These are phyloP conservation scores for Umbelopsis sp. DNA, from an alignment of 192 early-diverging fungal genomes.

Conservation along the genomic window DNA sequence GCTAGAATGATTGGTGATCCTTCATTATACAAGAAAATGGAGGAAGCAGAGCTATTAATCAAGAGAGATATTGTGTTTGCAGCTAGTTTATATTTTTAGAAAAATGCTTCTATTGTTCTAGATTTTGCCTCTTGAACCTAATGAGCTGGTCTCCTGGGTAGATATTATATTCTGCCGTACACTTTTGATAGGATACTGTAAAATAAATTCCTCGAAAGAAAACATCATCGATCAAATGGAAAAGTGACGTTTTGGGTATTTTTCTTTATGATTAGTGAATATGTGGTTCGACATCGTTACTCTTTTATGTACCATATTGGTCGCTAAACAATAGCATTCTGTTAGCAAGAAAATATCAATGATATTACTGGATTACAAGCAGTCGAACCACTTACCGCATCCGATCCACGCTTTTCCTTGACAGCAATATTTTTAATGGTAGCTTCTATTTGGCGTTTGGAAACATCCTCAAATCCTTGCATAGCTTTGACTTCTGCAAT, in stretches of 20 bases:
- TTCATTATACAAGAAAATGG: slow-evolving; percentile 88
- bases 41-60: slow-evolving; percentile 82
- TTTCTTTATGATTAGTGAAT: neutral
- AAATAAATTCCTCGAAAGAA: neutral
- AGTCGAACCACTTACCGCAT: slow-evolving; percentile 26
- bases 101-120: slow-evolving; percentile 10
- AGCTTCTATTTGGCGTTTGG: slow-evolving; percentile 34
- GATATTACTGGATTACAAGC: neutral
- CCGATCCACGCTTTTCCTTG: slow-evolving; percentile 39
- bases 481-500: slow-evolving; percentile 34
- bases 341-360: neutral
- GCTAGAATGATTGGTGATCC: slow-evolving; percentile 90
- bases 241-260: neutral
- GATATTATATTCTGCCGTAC: neutral
- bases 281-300: neutral
- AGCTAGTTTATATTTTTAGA: slow-evolving; percentile 62
- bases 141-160: neutral
- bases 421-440: slow-evolving; percentile 35
- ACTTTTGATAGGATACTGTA: too few species aligned
- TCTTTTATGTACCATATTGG: slow-evolving; percentile 29
- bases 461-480: slow-evolving; percentile 23
- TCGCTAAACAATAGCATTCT: neutral
- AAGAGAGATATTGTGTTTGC: slow-evolving; percentile 98
- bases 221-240: neutral
- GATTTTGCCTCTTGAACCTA: neutral